Conservation (phyloP, 1,284 basidiomycete genomes). For the Phylloporus sp. region DNA sequence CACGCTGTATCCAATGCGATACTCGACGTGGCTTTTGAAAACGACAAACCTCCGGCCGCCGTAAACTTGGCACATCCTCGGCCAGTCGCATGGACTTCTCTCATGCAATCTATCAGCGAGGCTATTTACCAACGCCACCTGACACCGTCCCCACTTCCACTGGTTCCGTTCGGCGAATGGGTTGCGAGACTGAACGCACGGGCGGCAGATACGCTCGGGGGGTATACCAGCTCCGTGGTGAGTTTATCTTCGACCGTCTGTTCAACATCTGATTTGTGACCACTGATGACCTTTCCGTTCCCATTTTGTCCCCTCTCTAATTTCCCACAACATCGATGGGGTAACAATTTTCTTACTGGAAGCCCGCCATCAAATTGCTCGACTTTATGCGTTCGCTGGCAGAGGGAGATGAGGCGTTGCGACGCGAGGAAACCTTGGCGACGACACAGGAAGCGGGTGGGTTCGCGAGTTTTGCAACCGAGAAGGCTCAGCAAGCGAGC, state of each 20-base stretch:
- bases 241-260: slow-evolving; percentile 21
- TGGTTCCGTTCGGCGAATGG: slow-evolving; percentile 28
- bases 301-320: neutral
- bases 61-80: slow-evolving; percentile 37
- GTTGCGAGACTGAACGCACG: slow-evolving; percentile 21
- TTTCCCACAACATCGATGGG: neutral
- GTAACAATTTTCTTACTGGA: neutral
- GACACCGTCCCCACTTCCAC: slow-evolving; percentile 14
- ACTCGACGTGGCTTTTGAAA: slow-evolving; percentile 28
- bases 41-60: slow-evolving; percentile 14
- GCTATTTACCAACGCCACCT: slow-evolving; percentile 13
- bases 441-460: slow-evolving; percentile 8
- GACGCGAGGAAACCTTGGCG: neutral
- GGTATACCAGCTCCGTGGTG: slow-evolving; percentile 17
- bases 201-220: slow-evolving; percentile 9
- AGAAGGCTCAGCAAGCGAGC: slow-evolving; percentile 15
- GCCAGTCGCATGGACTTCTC: slow-evolving; percentile 23
- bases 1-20: slow-evolving; percentile 30
- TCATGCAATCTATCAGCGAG: slow-evolving; percentile 27
- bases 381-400: slow-evolving; percentile 16
- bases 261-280: slow-evolving; percentile 5
- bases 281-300: slow-evolving; percentile 9
- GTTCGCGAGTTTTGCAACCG: slow-evolving; percentile 12
- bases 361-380: slow-evolving; percentile 26
- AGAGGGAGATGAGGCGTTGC: slow-evolving; percentile 6